Evolutionary conservation across 2,329 filamentous ascomycete genomes (phyloP).

Genomic region (Alternaria atra): DNA sequence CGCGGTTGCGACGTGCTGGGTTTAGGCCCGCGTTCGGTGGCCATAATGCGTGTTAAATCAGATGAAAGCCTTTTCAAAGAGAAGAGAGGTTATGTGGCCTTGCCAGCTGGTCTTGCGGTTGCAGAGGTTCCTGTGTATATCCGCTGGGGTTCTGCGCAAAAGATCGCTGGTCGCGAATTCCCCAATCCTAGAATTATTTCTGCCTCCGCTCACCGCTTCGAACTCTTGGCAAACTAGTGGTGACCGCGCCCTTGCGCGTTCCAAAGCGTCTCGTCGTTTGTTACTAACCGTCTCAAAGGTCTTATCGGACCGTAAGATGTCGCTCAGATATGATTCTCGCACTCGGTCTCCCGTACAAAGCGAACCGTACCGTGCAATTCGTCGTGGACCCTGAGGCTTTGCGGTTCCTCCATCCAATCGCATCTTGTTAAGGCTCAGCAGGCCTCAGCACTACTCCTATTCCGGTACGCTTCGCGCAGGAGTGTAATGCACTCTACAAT

Average conservation of each 20-base stretch:
- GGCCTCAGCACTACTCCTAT: not conserved
- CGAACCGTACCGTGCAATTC: not conserved
- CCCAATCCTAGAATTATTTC: slow-evolving; percentile 23
- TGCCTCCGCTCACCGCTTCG: slow-evolving; percentile 19
- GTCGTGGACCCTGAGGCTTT: not conserved
- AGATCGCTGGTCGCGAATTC: slow-evolving; percentile 5
- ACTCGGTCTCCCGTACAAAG: not conserved
- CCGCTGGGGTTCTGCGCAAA: slow-evolving; percentile 1
- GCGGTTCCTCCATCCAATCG: slow-evolving; percentile 7
- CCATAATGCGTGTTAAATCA: slow-evolving; percentile 24
- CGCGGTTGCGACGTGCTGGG: slow-evolving; percentile 22
- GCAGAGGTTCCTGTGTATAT: not conserved
- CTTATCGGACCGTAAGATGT: not conserved
- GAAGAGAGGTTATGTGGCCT: no score
- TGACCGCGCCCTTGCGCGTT: not conserved
- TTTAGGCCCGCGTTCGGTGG: slow-evolving; percentile 30
- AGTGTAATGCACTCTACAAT: not conserved
- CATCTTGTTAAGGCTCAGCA: not conserved
- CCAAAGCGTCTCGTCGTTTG: not conserved
- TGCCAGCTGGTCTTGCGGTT: not conserved
- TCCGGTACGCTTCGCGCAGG: not conserved
- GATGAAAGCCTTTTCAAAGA: not conserved
- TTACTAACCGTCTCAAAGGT: not conserved
- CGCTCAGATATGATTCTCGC: not conserved
- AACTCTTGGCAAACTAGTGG: slow-evolving; percentile 18